A percentile compares a stretch with the other conserved stretches of the same genome.
Conservation (phyloP, 805 yeast genomes). For the Wickerhamomyces xylosicus region DNA sequence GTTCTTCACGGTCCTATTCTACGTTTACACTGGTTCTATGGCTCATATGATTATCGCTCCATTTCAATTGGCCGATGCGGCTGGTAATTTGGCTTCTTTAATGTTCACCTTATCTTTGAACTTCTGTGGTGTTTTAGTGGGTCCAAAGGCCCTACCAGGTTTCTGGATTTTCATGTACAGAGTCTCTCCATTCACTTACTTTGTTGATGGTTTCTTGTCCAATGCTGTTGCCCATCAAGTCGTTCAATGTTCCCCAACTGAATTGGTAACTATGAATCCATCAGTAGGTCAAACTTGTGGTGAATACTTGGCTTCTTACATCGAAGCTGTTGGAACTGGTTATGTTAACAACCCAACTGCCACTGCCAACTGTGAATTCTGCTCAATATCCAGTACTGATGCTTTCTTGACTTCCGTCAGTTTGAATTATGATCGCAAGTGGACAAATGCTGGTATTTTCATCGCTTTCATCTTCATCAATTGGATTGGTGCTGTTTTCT, state of each 20-base stretch:
- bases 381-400: constrained; percentile 49
- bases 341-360: constrained; percentile 7
- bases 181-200: constrained; percentile 59
- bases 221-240: constrained; percentile 42
- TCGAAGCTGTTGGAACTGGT: constrained; percentile 20
- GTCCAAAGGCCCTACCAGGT: constrained; percentile 49
- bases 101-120: constrained; percentile 52
- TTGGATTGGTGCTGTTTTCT: constrained; percentile 28
- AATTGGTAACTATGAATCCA: constrained; percentile 39
- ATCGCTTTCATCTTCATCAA: constrained; percentile 33
- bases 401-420: constrained; percentile 38
- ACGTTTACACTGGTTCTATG: constrained; percentile 43
- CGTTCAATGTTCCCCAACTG: constrained; percentile 38
- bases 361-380: constrained; percentile 50
- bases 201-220: constrained; percentile 43
- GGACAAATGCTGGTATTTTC: constrained; percentile 59
- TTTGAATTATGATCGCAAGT: constrained; percentile 35
- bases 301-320: constrained; percentile 33
- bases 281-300: constrained; percentile 49
- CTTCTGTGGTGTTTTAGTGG: constrained; percentile 71
- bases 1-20: constrained; percentile 35
- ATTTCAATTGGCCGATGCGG: constrained; percentile 47
- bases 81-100: constrained; percentile 49
- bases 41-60: constrained; percentile 54
- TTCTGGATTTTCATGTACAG: constrained; percentile 79